Conservation (phyloP, 352 stramenopile genomes). For the Phytophthora niederhauseri region DNA sequence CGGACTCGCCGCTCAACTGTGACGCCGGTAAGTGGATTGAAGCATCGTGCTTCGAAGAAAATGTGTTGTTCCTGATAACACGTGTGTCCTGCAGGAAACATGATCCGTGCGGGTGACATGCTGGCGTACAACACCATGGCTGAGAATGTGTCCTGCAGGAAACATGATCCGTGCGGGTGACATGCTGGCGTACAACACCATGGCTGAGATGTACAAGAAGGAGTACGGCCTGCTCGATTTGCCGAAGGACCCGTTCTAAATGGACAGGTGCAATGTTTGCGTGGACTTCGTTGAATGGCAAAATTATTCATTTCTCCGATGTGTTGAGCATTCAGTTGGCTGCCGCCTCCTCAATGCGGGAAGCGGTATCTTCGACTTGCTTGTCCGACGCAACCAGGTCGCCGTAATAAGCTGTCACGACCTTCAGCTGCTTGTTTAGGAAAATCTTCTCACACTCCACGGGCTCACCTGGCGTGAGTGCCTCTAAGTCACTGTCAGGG, state of each 20-base stretch:
- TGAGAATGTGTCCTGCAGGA: constrained; percentile 73
- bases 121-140: constrained; percentile 92
- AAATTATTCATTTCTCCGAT: neutral
- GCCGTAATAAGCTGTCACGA: constrained; percentile 86
- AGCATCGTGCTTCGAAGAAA: neutral
- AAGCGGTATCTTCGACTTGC: too few species aligned
- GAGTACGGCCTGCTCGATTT: constrained; percentile 81
- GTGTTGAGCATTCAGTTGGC: too few species aligned
- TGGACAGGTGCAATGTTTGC: constrained; percentile 1
- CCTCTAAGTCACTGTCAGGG: constrained; percentile 50
- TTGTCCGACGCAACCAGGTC: constrained; percentile 35
- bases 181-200: constrained; percentile 91
- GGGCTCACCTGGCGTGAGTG: constrained; percentile 50
- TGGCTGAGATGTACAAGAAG: constrained; percentile 93
- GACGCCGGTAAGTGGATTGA: constrained; percentile 54
- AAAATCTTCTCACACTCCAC: constrained; percentile 85
- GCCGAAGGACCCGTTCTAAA: constrained; percentile 68
- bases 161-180: constrained; percentile 94
- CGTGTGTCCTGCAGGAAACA: constrained; percentile 68
- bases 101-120: constrained; percentile 92
- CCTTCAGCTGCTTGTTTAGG: constrained; percentile 81
- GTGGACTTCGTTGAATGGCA: constrained; percentile 3
- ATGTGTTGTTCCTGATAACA: neutral
- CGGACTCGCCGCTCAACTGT: constrained; percentile 89
- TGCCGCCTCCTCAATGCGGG: too few species aligned